These are phyloP conservation scores for Mycena polygramma DNA, from an alignment of 768 basidiomycete genomes.

Conservation along the genomic window DNA sequence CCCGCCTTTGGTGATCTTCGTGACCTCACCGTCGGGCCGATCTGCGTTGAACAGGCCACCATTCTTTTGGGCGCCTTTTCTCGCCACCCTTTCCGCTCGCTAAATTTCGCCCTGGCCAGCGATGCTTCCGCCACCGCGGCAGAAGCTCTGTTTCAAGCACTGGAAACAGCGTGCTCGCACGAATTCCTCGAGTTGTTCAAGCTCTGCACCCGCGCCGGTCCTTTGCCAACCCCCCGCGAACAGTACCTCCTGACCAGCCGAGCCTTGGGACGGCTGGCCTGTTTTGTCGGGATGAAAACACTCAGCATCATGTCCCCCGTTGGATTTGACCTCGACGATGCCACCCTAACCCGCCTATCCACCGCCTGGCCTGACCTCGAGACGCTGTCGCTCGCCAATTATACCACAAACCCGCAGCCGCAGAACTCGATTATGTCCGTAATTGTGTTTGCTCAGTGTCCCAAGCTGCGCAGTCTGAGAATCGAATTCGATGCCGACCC, in stretches of 20 bases:
- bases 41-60: background rate
- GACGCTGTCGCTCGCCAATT: background rate
- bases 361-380: background rate
- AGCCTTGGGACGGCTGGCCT: background rate
- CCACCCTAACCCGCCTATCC: background rate
- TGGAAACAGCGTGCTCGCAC: background rate
- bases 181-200: background rate
- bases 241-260: background rate
- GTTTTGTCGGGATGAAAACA: background rate
- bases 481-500: background rate
- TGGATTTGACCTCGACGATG: constrained; percentile 1
- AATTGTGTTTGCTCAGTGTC: background rate
- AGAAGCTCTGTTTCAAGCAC: background rate
- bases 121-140: background rate
- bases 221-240: background rate
- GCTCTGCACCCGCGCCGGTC: background rate
- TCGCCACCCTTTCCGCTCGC: background rate
- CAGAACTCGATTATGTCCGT: background rate
- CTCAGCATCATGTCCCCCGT: background rate
- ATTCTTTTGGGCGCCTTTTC: background rate
- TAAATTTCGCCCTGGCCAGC: background rate
- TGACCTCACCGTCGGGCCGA: background rate
- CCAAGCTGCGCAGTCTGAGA: background rate
- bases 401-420: background rate
- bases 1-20: no score